Evolutionary conservation across 2,329 filamentous ascomycete species (phyloP).

Genomic region (Claviceps purpurea): DNA sequence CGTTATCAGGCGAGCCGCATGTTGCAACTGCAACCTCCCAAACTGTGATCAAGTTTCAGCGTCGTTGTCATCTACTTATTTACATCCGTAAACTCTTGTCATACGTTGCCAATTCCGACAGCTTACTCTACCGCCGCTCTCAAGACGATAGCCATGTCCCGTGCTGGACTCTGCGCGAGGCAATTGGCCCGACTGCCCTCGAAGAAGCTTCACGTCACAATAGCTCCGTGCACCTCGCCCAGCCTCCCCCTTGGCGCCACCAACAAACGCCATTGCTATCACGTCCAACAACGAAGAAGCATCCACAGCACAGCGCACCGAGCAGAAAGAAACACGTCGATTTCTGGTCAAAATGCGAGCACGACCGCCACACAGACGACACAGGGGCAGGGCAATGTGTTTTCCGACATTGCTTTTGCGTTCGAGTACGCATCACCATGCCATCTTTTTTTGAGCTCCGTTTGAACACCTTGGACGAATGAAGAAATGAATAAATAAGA

Average conservation of each 20-base stretch:
- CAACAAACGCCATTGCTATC: neutral
- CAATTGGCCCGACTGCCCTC: neutral
- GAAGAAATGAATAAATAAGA: too few species aligned
- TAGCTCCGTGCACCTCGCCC: neutral
- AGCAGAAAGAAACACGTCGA: neutral
- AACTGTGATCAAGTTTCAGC: too few species aligned
- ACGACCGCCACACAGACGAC: conserved; percentile 5
- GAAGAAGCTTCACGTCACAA: neutral
- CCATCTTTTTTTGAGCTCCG: neutral
- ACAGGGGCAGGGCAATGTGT: conserved; percentile 8
- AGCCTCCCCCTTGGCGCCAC: neutral
- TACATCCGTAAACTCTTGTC: neutral
- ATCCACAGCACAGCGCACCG: neutral
- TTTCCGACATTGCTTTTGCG: conserved; percentile 23
- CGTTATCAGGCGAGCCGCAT: too few species aligned
- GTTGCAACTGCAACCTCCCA: too few species aligned
- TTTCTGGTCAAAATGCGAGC: neutral
- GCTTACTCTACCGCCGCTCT: neutral
- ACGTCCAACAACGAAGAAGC: neutral
- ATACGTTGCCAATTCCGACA: neutral
- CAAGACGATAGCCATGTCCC: conserved; percentile 1
- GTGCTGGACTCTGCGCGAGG: neutral
- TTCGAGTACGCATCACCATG: conserved; percentile 19
- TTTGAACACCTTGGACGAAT: neutral
- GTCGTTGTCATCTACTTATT: too few species aligned